Evolutionary conservation across 1,139 yeast genomes (phyloP).

Genomic region (Scheffersomyces illinoinensis): DNA sequence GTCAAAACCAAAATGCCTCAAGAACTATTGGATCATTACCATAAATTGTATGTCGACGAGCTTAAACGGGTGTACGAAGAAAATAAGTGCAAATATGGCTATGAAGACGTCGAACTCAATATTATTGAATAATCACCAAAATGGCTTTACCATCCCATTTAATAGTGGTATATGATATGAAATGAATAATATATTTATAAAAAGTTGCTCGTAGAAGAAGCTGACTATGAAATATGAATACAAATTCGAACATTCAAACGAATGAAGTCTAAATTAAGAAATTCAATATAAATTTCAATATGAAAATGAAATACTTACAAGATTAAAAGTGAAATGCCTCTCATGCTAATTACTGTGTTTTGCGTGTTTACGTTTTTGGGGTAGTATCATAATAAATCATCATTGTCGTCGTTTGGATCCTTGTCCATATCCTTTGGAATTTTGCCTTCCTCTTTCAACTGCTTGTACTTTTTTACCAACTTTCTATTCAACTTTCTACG

Average conservation of each 20-base stretch:
- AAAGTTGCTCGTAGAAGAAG: not conserved
- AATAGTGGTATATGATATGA: not conserved
- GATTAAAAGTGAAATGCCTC: not conserved
- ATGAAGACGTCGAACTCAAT: conserved; percentile 48
- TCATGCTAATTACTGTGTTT: not conserved
- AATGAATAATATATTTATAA: not conserved
- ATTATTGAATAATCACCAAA: conserved; percentile 39
- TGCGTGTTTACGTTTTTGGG: not conserved
- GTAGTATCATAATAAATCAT: not conserved
- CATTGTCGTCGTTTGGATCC: conserved; percentile 1
- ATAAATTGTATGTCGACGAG: conserved; percentile 68
- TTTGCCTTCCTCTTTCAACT: conserved; percentile 26
- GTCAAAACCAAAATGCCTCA: conserved; percentile 35
- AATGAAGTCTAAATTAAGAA: not conserved
- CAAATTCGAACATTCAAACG: not conserved
- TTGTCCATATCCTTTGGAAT: conserved; percentile 7
- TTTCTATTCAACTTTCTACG: conserved; percentile 35
- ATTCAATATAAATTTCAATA: not conserved
- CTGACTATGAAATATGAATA: not conserved
- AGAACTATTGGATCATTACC: conserved; percentile 65
- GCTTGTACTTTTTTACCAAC: conserved; percentile 28
- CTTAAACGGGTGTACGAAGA: conserved; percentile 66
- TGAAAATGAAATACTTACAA: not conserved
- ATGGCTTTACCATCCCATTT: not conserved
- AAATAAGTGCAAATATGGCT: conserved; percentile 62